These are phyloP conservation scores for Pseudopithomyces chartarum DNA, from an alignment of 2,329 filamentous ascomycete species.

Conservation along the genomic window DNA sequence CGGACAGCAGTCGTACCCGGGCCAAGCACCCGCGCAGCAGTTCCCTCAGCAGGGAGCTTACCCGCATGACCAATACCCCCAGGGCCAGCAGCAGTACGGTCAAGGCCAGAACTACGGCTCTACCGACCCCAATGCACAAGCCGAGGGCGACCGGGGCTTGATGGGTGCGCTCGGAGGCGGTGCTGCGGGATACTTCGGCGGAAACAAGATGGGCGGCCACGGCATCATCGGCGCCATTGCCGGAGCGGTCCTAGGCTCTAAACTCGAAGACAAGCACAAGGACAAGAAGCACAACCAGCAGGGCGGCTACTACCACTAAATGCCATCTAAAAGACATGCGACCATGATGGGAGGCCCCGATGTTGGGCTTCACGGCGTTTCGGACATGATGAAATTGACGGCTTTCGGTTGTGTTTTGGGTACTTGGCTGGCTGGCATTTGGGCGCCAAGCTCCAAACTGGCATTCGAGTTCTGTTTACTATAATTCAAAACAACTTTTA, in stretches of 20 bases:
- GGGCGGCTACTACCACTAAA: background rate
- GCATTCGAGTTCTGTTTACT: no score
- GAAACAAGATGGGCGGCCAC: constrained; percentile 60
- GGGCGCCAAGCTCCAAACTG: no score
- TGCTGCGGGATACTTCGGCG: constrained; percentile 61
- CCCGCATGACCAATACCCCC: constrained; percentile 43
- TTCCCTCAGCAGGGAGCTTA: constrained; percentile 51
- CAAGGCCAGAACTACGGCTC: constrained; percentile 48
- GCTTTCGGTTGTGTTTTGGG: background rate
- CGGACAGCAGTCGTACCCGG: constrained; percentile 39
- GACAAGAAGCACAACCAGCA: constrained; percentile 49
- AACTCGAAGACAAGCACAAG: constrained; percentile 61
- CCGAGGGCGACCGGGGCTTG: constrained; percentile 62
- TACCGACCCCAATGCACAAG: constrained; percentile 52
- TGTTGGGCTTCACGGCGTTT: background rate
- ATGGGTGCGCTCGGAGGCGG: constrained; percentile 63
- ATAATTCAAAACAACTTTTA: no score
- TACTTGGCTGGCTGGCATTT: background rate
- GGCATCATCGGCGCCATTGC: constrained; percentile 63
- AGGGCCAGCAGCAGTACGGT: constrained; percentile 36
- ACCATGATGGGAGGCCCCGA: background rate
- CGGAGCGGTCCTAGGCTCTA: constrained; percentile 61
- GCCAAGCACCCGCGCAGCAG: constrained; percentile 38
- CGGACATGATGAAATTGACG: constrained; percentile 4
- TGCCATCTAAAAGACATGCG: background rate